Percentiles rank a stretch among this genome's conserved stretches.
Evolutionary conservation across 2,329 filamentous ascomycete genomes (phyloP).

Genomic region (Coniochaeta ligniaria): DNA sequence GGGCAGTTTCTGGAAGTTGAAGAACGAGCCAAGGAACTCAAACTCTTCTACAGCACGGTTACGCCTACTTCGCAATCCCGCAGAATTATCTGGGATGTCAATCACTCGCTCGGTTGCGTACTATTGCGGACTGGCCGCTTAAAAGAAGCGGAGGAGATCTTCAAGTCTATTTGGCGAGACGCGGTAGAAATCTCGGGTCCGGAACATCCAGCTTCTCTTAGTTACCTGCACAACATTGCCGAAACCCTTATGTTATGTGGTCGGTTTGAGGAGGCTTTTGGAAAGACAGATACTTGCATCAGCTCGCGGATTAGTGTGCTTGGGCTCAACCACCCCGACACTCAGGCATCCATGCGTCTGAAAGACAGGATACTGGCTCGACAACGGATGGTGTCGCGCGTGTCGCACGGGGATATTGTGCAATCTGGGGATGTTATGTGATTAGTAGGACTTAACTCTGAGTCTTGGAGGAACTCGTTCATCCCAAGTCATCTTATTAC

Average conservation of each 20-base stretch:
- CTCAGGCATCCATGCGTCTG: not conserved
- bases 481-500: too few relatives aligned
- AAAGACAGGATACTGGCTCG: not conserved
- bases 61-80: not conserved
- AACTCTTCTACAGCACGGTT: not conserved
- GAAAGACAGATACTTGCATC: not conserved
- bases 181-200: not conserved
- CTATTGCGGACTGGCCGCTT: not conserved
- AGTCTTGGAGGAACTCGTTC: too few relatives aligned
- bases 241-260: not conserved
- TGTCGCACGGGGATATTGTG: too few relatives aligned
- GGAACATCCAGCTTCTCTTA: not conserved
- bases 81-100: not conserved
- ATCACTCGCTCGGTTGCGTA: not conserved
- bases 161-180: not conserved
- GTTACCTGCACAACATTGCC: not conserved
- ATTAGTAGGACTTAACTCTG: too few relatives aligned
- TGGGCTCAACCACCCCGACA: not conserved
- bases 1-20: not conserved
- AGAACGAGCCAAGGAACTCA: not conserved
- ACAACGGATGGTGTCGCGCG: too few relatives aligned
- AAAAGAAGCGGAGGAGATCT: not conserved
- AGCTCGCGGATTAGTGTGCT: not conserved
- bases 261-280: not conserved
- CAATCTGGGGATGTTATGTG: too few relatives aligned